phyloP scores from a whole-genome alignment of 805 yeast species.

The Starmera dryadoides region DNA sequence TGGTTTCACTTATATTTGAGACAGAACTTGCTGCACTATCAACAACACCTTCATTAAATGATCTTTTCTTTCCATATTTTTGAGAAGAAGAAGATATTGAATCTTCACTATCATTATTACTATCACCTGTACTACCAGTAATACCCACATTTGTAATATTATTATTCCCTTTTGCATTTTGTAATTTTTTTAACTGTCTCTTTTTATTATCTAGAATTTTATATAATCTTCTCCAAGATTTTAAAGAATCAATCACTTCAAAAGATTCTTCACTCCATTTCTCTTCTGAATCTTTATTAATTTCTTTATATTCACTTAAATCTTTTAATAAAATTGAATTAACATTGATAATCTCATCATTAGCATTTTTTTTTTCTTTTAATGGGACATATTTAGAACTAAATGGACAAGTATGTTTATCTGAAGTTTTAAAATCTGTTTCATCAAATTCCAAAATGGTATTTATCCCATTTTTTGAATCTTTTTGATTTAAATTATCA shows the following conservation, averaged over 20 bases:
- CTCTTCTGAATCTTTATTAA: conserved; percentile 6
- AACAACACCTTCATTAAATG: too few species aligned
- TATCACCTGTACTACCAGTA: too few species aligned
- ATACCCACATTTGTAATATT: background rate
- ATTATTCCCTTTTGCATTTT: background rate
- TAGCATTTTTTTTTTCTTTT: background rate
- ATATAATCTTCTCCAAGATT: conserved; percentile 18
- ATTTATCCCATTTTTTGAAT: background rate
- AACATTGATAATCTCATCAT: background rate
- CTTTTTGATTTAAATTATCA: background rate
- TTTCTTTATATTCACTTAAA: conserved; percentile 10
- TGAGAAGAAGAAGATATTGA: too few species aligned
- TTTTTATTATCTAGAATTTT: conserved; percentile 20
- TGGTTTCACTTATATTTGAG: background rate
- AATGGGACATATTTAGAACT: conserved; percentile 1
- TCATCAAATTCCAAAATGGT: background rate
- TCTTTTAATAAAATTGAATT: conserved; percentile 2
- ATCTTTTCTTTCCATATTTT: too few species aligned
- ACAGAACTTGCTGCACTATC: too few species aligned
- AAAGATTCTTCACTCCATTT: conserved; percentile 12
- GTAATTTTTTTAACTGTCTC: conserved; percentile 13
- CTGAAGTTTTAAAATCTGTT: background rate
- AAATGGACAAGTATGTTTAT: background rate
- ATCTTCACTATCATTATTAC: background rate
- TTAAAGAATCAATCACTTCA: conserved; percentile 8